Percentiles rank a stretch among this genome's conserved stretches.
phyloP scores from a whole-genome alignment of 164 flowering plant genomes.

The Chimonanthus salicifolius region DNA sequence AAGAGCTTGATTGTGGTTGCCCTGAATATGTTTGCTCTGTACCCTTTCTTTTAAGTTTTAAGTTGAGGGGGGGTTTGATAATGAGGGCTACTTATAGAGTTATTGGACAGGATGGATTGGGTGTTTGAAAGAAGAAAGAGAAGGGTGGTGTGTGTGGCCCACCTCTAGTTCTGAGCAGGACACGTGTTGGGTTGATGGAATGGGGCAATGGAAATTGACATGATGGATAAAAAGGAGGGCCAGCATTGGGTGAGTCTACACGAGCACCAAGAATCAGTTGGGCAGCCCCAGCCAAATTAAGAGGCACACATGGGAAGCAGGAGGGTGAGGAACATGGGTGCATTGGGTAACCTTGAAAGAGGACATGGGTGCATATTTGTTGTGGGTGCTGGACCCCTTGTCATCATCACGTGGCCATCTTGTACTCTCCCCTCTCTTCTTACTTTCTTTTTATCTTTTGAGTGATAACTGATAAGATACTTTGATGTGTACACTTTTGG shows the following conservation, averaged over 20 bases:
- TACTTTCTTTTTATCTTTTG: not conserved
- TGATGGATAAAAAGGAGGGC: constrained; percentile 14
- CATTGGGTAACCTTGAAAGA: no score
- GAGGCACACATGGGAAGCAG: no score
- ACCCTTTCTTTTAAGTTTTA: not conserved
- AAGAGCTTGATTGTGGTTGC: not conserved
- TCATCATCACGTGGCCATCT: not conserved
- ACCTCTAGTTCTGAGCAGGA: constrained; percentile 26
- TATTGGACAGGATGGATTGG: no score
- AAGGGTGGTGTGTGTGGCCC: constrained; percentile 23
- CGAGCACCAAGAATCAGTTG: constrained; percentile 10
- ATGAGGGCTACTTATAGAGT: constrained; percentile 8
- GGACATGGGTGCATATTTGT: no score
- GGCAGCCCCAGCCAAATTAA: not conserved
- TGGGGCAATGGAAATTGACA: constrained; percentile 23
- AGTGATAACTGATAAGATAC: not conserved
- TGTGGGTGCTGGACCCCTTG: not conserved
- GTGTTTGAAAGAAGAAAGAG: not conserved
- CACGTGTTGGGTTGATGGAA: constrained; percentile 51
- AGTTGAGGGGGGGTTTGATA: not conserved
- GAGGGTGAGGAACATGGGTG: not conserved
- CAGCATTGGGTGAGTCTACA: constrained; percentile 19
- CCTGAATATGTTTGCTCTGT: no score
- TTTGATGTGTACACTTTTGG: no score
- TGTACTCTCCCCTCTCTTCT: not conserved